These are phyloP conservation scores for Quercus ilex DNA, from an alignment of 306 rosid genomes.

Conservation along the genomic window DNA sequence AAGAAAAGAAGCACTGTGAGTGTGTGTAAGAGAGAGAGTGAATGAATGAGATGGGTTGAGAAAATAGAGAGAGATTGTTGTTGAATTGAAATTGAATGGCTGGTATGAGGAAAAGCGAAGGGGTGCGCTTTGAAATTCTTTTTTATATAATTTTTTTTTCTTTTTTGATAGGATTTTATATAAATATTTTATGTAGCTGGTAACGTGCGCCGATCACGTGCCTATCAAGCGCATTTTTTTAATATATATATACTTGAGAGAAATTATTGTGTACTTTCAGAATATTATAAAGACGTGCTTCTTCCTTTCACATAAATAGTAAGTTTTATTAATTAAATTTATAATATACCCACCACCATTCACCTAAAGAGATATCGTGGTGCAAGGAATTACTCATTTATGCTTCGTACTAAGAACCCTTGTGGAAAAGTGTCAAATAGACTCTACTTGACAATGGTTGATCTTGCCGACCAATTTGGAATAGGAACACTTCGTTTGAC, in stretches of 20 bases:
- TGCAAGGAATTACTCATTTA: conserved; percentile 73
- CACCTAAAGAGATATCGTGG: conserved; percentile 94
- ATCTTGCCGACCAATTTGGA: conserved; percentile 98
- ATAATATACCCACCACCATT: too few species aligned
- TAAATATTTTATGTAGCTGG: neutral
- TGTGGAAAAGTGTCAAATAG: conserved; percentile 86
- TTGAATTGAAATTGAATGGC: neutral
- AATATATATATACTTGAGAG: too few species aligned
- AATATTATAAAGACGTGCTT: too few species aligned
- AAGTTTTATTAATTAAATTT: too few species aligned
- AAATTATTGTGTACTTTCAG: too few species aligned
- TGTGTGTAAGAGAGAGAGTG: too few species aligned
- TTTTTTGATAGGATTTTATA: too few species aligned
- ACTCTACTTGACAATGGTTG: conserved; percentile 97
- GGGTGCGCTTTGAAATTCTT: neutral
- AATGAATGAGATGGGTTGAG: neutral
- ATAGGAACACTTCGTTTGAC: conserved; percentile 95
- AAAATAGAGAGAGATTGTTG: neutral
- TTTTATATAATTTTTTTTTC: too few species aligned
- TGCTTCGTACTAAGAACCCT: conserved; percentile 97
- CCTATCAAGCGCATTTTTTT: conserved; percentile 20
- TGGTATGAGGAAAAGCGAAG: neutral
- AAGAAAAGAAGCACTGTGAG: too few species aligned
- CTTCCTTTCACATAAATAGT: too few species aligned
- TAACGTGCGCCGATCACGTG: conserved; percentile 32